These are phyloP conservation scores for Reticulascus tulasneorum DNA, from an alignment of 2,329 filamentous ascomycete genomes.

Conservation along the genomic window DNA sequence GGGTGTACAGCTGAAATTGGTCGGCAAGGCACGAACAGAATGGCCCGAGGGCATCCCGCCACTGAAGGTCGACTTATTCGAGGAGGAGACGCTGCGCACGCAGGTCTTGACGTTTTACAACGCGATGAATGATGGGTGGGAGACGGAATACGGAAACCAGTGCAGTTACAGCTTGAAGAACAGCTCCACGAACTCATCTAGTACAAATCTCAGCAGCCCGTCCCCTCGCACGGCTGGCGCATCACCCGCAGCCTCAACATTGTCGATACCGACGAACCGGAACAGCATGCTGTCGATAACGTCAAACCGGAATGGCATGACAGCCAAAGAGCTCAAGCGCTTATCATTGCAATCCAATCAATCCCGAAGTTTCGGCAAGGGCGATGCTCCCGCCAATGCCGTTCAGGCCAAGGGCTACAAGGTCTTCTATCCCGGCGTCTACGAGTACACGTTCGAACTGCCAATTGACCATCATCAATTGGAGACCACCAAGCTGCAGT, in stretches of 20 bases:
- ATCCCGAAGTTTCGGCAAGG: constrained; percentile 80
- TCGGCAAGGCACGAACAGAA: constrained; percentile 81
- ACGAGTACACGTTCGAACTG: constrained; percentile 74
- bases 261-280: constrained; percentile 23
- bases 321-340: constrained; percentile 55
- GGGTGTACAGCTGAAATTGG: constrained; percentile 80
- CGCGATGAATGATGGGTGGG: constrained; percentile 58
- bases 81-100: constrained; percentile 81
- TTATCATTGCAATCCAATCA: constrained; percentile 78
- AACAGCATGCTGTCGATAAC: constrained; percentile 28
- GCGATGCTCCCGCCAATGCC: constrained; percentile 61
- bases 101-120: constrained; percentile 94
- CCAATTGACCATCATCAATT: constrained; percentile 84
- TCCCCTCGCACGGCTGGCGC: constrained; percentile 17
- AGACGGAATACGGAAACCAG: constrained; percentile 59
- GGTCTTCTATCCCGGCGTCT: constrained; percentile 71
- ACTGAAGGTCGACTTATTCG: constrained; percentile 74
- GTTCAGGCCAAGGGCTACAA: constrained; percentile 71
- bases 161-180: constrained; percentile 51
- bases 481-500: constrained; percentile 83
- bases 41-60: constrained; percentile 97
- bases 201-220: constrained; percentile 20
- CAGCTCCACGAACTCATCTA: constrained; percentile 29
- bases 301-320: constrained; percentile 21
- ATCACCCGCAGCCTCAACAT: constrained; percentile 13